Base-by-base conservation (phyloP, 2,329 filamentous ascomycete species). In the Sarocladiaceae sp. region DNA sequence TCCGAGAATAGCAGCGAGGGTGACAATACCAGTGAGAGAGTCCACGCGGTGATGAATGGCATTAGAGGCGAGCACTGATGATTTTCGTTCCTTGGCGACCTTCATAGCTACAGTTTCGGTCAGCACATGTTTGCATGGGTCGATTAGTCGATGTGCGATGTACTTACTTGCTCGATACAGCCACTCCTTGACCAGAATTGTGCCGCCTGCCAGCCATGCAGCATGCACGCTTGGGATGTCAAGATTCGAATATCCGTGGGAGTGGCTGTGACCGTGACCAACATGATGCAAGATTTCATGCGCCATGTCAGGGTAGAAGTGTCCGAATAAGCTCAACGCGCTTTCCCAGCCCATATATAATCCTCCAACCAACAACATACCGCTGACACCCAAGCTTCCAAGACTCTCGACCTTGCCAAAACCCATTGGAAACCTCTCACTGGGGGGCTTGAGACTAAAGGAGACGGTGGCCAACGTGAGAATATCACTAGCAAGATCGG, bases 391-490 rank as follows among this genome's bases (percentile, higher is more conserved):
- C 54, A 99, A 74, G 20, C 91, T 94, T 18, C 94, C 94, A 64
- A 99, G 73, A 62, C 91, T 96, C 75, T 99, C 94, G n/a, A 99
- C 82, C 74, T 99, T 99, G 65, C 94, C 94, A 66, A 96, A 99
- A 2, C 94, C 94, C 62, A 85, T 83, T 2, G 94, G 94, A 65
- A 96, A 99, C 36, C 81, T 81, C 52, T 87, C 80, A 11, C 88
- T 90, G 0, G 94, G 91, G 5, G 90, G 86, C 62, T 88, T 90
- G 55, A 97, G 73, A 54, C 92, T 96, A 84, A 89, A 96, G 18
- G 92, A 93, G 44, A 99, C 92, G 10, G 94, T 99, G 15, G 90
- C 89, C 18, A 99, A 80, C 1, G 94, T 99, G 68, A 97, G 84
- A 60, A 99, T 80, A 68, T 99, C 94, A 51, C 92, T 97, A 55